phyloP scores from a whole-genome alignment of 108 stramenopile genomes.

The Licmophora abbreviata region DNA sequence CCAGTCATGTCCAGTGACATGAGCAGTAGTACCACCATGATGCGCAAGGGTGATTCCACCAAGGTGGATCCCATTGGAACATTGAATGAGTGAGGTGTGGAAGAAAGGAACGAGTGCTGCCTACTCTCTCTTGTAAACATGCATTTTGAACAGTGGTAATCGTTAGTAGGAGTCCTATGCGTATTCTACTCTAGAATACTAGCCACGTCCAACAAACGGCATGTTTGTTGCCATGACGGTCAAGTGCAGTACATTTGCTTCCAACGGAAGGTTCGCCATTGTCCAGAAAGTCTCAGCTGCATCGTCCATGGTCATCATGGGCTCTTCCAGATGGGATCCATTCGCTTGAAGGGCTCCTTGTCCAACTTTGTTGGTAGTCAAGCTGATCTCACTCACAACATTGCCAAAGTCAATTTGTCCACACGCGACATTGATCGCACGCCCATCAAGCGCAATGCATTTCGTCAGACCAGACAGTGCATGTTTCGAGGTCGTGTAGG shows the following conservation, averaged over 20 bases:
- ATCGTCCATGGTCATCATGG: constrained; percentile 48
- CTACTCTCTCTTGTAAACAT: background rate
- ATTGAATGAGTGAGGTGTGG: background rate
- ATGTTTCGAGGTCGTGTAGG: constrained; percentile 74
- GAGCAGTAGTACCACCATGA: too few relatives aligned
- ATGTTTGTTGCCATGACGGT: constrained; percentile 63
- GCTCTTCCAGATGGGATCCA: constrained; percentile 43
- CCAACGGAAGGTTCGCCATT: constrained; percentile 64
- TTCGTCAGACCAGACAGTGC: constrained; percentile 65
- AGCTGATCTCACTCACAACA: constrained; percentile 34
- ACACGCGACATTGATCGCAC: constrained; percentile 38
- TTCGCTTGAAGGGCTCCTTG: constrained; percentile 58
- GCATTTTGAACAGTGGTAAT: background rate
- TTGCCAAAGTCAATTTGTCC: constrained; percentile 77
- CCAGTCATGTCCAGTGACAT: too few relatives aligned
- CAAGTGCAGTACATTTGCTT: constrained; percentile 62
- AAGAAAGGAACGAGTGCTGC: background rate
- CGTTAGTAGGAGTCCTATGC: background rate
- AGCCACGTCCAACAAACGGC: constrained; percentile 77
- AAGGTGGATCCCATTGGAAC: background rate
- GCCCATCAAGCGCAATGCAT: constrained; percentile 64
- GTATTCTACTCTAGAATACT: too few relatives aligned
- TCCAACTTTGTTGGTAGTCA: constrained; percentile 4
- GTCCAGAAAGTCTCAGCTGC: constrained; percentile 57
- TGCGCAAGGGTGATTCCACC: too few relatives aligned